These are phyloP conservation scores for Clathrus columnatus DNA, from an alignment of 768 basidiomycete species.

Conservation along the genomic window DNA sequence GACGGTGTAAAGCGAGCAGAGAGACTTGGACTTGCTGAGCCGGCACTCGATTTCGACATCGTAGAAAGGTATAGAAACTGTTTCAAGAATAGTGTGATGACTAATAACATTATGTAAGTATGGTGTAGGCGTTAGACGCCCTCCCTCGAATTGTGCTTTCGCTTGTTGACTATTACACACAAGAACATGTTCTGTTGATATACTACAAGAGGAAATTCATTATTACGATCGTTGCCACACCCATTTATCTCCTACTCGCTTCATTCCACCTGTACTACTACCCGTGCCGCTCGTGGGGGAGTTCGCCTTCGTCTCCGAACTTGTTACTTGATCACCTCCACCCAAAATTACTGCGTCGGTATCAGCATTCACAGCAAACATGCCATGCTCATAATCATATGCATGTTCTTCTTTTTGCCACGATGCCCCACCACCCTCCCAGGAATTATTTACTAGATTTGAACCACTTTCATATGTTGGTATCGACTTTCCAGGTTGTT, in stretches of 20 bases:
- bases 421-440: slow-evolving; percentile 28
- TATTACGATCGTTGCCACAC: slow-evolving; percentile 20
- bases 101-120: no score
- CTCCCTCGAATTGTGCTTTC: no score
- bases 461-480: slow-evolving; percentile 10
- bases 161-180: background rate
- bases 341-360: slow-evolving; percentile 57
- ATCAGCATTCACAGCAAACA: slow-evolving; percentile 22
- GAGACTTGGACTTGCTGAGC: no score
- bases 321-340: slow-evolving; percentile 28
- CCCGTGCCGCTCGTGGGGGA: slow-evolving; percentile 12
- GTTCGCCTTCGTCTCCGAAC: background rate
- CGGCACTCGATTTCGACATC: no score
- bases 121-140: no score
- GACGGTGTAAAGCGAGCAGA: no score
- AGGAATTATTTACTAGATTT: slow-evolving; percentile 14
- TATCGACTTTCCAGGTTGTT: slow-evolving; percentile 9
- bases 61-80: no score
- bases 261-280: slow-evolving; percentile 45
- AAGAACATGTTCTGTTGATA: background rate
- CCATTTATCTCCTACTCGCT: slow-evolving; percentile 65
- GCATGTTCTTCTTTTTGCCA: slow-evolving; percentile 21
- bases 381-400: slow-evolving; percentile 22
- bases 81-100: no score
- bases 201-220: background rate